Evolutionary conservation across 1,284 basidiomycete species (phyloP).

Genomic region (Moniliophthora roreri): DNA sequence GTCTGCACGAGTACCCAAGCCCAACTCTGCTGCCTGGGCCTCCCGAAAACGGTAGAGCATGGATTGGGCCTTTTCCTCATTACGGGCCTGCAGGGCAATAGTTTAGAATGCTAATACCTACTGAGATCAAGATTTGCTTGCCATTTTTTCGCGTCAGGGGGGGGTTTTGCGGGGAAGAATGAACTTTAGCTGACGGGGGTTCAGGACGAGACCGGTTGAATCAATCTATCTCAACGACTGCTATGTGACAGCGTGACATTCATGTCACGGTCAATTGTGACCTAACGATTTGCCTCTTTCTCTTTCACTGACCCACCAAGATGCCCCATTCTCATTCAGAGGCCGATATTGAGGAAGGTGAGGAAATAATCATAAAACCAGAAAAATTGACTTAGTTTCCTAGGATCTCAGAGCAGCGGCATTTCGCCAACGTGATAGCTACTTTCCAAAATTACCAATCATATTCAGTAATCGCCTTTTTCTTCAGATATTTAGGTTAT

Average conservation of each 20-base stretch:
- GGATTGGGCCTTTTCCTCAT: constrained; percentile 97
- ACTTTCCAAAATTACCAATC: constrained; percentile 67
- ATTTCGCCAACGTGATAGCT: constrained; percentile 67
- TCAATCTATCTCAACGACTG: not conserved
- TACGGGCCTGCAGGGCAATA: constrained; percentile 68
- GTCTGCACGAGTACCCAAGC: constrained; percentile 79
- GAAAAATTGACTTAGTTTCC: not conserved
- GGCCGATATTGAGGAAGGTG: constrained; percentile 44
- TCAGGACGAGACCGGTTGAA: not conserved
- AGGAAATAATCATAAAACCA: constrained; percentile 7
- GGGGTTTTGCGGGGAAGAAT: not conserved
- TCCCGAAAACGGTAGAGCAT: constrained; percentile 99
- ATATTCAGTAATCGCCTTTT: constrained; percentile 50
- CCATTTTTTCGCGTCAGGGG: not conserved
- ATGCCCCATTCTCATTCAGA: constrained; percentile 27
- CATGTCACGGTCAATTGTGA: not conserved
- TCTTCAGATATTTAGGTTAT: not conserved
- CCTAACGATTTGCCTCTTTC: not conserved
- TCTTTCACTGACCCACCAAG: not conserved
- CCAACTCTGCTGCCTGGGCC: constrained; percentile 94
- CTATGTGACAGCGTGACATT: not conserved
- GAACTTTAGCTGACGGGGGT: not conserved
- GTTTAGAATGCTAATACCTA: not conserved
- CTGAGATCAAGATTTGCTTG: not conserved
- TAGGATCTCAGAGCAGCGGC: constrained; percentile 48